phyloP scores from a whole-genome alignment of 306 rosid species.

The Adenanthera pavonina region DNA sequence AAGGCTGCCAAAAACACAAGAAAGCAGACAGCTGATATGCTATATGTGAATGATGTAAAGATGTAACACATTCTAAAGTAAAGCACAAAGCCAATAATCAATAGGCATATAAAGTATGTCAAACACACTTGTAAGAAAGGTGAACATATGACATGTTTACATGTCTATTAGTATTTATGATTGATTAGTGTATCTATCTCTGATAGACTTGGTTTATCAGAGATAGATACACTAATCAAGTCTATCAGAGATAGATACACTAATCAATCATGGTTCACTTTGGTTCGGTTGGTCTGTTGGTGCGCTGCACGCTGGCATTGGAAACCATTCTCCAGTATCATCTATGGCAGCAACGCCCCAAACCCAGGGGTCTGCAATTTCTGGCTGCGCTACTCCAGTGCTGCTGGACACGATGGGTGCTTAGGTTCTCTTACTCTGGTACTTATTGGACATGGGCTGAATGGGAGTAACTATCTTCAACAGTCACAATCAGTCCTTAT shows the following conservation, averaged over 20 bases:
- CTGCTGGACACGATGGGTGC: too few species aligned
- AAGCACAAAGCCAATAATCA: background rate
- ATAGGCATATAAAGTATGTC: background rate
- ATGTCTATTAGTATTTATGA: background rate
- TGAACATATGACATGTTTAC: too few species aligned
- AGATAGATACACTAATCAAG: background rate
- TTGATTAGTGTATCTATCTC: background rate
- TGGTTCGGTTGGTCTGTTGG: too few species aligned
- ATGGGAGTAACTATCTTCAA: too few species aligned
- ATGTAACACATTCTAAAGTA: background rate
- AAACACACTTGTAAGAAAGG: background rate
- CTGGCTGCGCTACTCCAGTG: too few species aligned
- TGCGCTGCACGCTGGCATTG: too few species aligned
- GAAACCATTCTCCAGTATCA: too few species aligned
- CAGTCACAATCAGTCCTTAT: too few species aligned
- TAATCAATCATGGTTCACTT: background rate
- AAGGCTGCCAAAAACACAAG: background rate
- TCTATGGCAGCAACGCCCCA: too few species aligned
- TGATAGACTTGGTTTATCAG: background rate
- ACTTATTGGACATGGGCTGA: too few species aligned
- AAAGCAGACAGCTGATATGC: background rate
- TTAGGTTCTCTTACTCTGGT: too few species aligned
- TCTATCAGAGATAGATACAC: background rate
- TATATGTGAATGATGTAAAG: constrained; percentile 1
- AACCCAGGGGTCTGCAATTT: too few species aligned